Base-by-base conservation (phyloP, 129 eudicot genomes). In the Pittosporum tobira region DNA sequence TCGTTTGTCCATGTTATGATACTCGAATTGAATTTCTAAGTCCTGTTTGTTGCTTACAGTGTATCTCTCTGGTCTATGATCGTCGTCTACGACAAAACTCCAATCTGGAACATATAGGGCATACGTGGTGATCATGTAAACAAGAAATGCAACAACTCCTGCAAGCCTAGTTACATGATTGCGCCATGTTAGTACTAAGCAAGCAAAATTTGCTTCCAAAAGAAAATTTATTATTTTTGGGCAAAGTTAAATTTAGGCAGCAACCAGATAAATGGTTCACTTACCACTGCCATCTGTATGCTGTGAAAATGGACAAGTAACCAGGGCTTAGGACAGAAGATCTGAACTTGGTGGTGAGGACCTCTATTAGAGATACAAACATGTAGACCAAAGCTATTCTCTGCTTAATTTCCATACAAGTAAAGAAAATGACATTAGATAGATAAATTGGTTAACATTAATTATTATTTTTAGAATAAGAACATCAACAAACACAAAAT, bases 231-330 rank as follows among this genome's bases (percentile, higher is more conserved):
- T n/a, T 13, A 13, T 12, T 24, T 12, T 24, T 5, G 2, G 20
- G 36, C 25, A 5, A 15, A 4, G 6, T 15, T 1, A 15, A 13
- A 26, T 12, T 14, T 38, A 7, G 13, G 44, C 15, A 10, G 16
- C 16, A 10, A 40, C 12, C 45, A 40, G 16, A 38, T 8, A 8
- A 5, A 19, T 16, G 24, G 11, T 22, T 16, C 34, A 51, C 62
- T 66, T 73, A 83, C 96, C 96, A 87, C 70, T 87, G 96, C 96
- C 96, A 87, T 68, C 65, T 77, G 58, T 80, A 87, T 30, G 91
- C 90, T 6, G 81, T 64, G 72, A 87, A 87, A 45, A 87, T 82
- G 63, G 95, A 80, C 70, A 82, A 58, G 60, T 55, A 69, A 58
- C 71, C 79, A 27, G 87, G 79, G 10, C 70, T 20, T 40, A 82